A percentile compares a stretch with the other conserved stretches of the same genome.
Conservation (phyloP, 2,329 filamentous ascomycete genomes). For the Colletotrichum australisinense region DNA sequence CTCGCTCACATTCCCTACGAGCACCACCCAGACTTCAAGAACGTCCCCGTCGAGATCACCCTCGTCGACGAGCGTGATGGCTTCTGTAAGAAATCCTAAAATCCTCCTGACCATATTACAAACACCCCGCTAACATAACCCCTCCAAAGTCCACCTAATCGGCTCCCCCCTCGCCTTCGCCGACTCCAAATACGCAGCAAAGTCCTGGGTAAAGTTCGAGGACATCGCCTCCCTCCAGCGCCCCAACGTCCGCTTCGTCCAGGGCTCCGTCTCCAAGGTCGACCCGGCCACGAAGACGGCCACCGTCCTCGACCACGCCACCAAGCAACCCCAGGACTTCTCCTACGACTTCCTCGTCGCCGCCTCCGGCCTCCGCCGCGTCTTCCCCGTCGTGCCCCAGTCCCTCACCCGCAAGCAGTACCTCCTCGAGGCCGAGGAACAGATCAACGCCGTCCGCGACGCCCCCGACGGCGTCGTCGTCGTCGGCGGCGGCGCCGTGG, state of each 20-base stretch:
- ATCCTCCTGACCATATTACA: no score
- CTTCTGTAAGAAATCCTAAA: conserved; percentile 69
- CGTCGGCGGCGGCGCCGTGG: conserved; percentile 83
- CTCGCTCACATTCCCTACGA: conserved; percentile 49
- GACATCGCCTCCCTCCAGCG: conserved; percentile 75
- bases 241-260: conserved; percentile 71
- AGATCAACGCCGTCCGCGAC: conserved; percentile 65
- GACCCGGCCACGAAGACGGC: conserved; percentile 71
- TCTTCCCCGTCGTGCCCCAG: conserved; percentile 80
- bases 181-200: conserved; percentile 70
- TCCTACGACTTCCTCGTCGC: conserved; percentile 82
- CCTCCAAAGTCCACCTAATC: conserved; percentile 74
- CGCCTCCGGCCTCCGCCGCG: conserved; percentile 75
- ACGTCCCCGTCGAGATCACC: conserved; percentile 74
- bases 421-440: conserved; percentile 68
- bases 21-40: conserved; percentile 55
- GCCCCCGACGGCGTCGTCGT: conserved; percentile 72
- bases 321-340: conserved; percentile 54
- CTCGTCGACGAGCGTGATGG: conserved; percentile 85
- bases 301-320: conserved; percentile 61
- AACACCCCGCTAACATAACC: conserved; percentile 12
- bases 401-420: conserved; percentile 71
- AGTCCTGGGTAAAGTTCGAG: conserved; percentile 77
- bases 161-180: conserved; percentile 79
- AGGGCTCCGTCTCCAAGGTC: conserved; percentile 72